Evolutionary conservation across 1,284 basidiomycete species (phyloP), one percentile per base, ranked within the genome.

Genomic region (Fistulina hepatica): DNA sequence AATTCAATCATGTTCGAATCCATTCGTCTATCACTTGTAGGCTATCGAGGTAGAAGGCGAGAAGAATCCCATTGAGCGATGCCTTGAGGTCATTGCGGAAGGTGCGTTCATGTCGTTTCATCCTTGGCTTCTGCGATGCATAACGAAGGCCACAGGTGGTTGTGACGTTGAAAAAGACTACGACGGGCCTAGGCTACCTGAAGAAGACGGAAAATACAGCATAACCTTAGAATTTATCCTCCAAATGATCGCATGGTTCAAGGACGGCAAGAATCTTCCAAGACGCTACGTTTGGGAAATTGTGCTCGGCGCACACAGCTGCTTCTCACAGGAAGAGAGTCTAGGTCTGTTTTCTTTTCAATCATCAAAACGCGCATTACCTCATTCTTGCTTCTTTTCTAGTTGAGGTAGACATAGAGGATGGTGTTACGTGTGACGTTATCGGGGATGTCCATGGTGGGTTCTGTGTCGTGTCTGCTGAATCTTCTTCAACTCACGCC

Each of bases 241-340:
- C 45, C 71, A 65, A 22, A 93, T 97, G 91, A 76, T 97, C 33
- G 66, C 81, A 48, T 86, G 79, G 75, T 97, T 97, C 65, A 95
- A 94, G 64, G 73, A 80, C 31, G 90, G 90, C 17, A 93, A 93
- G 58, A 71, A 81, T 19, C 62, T 97, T 37, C 81, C 91, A 4
- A 79, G 80, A 59, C 69, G 90, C 58, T 83, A 91, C 45, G 90
- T 84, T 19, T 97, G 92, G 92, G 90, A 97, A 63, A 97, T 99
- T 50, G 71, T 93, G 20, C 68, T 99, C 9, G 92, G 89, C 20
- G 91, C 88, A 42, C 75, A 88, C 53, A 71, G 76, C 13, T 63
- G 75, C 6, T 79, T 98, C 48, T 64, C 68, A 21, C 71, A 80
- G 48, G 91, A 95, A 56, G 76, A 82, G 42, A 86, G 78, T 46